Percentiles rank a stretch among this genome's conserved stretches.
Evolutionary conservation across 805 yeast genomes (phyloP).

Genomic region (Spathaspora arborariae): DNA sequence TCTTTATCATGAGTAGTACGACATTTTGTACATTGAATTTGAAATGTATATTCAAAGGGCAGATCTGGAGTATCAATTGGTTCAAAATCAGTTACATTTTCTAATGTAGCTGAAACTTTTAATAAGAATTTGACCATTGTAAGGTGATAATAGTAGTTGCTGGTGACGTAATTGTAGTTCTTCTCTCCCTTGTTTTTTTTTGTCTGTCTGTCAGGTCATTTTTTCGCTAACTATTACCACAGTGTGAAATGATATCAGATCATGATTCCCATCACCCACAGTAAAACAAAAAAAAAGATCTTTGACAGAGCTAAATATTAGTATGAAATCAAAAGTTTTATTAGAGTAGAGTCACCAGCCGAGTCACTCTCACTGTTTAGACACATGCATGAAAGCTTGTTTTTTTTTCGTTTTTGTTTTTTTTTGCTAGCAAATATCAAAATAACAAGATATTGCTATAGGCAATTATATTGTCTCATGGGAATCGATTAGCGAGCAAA

Average conservation of each 20-base stretch:
- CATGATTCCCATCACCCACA: background rate
- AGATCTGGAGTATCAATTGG: slow-evolving; percentile 56
- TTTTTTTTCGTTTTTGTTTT: too few relatives aligned
- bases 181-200: background rate
- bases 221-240: background rate
- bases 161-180: background rate
- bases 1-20: slow-evolving; percentile 72
- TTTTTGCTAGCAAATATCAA: background rate
- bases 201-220: background rate
- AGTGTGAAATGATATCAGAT: background rate
- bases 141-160: background rate
- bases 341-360: too few relatives aligned
- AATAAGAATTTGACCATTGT: slow-evolving; percentile 38
- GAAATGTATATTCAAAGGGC: slow-evolving; percentile 76
- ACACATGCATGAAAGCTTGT: too few relatives aligned
- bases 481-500: background rate
- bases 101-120: slow-evolving; percentile 43
- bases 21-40: slow-evolving; percentile 72
- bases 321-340: background rate
- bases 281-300: background rate
- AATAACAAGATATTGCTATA: background rate
- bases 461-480: background rate
- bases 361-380: too few relatives aligned
- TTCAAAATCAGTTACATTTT: slow-evolving; percentile 51
- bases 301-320: background rate